Base-by-base conservation (phyloP, 2,329 filamentous ascomycete species). In the Pyrenochaeta sp. region DNA sequence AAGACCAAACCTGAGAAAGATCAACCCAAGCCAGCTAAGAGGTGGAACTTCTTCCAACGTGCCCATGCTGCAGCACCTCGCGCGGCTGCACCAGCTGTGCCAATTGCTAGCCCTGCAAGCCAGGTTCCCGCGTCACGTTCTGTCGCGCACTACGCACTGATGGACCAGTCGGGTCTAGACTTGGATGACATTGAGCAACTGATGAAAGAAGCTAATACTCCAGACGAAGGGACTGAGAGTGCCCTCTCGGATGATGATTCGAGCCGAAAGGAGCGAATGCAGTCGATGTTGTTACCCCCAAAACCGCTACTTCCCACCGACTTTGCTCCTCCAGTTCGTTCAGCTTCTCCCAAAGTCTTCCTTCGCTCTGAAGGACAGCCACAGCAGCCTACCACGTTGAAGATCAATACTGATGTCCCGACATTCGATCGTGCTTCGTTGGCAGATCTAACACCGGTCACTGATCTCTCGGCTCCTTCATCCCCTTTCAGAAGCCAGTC, bases 21-120 rank as follows among this genome's bases (percentile, higher is more conserved):
- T 30, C 62, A 52, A 32, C 43, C 54, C 13, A 77, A 76, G 60
- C 60, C 72, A 13, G 57, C 69, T 15, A 69, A 70, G 48, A 77
- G 75, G 65, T 84, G 81, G 81, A 84, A 82, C 53, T 82, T 85
- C 51, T 84, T 85, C 45, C 81, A 84, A 39, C 67, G 76, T 9
- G 72, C 73, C 6, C 74, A 76, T 10, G 68, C 72, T 10, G 68
- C 72, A 4, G 61, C 68, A 8, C 68, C 72, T 21, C 64, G 74
- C 68, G 61, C 71, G 21, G 58, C 62, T 4, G 43, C 61, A 14
- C 53, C 55, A 26, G 58, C 61, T 11, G 51, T 57, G 7, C 67
- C 75, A 38, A 60, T 73, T 38, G 72, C 73, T 67, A 54, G 42
- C n/a, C 74, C 74, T 28, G 65, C 72, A 17, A 65, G 49, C 18